Conservation (phyloP, 2,329 filamentous ascomycete genomes). For the Penicillium sumatraense region DNA sequence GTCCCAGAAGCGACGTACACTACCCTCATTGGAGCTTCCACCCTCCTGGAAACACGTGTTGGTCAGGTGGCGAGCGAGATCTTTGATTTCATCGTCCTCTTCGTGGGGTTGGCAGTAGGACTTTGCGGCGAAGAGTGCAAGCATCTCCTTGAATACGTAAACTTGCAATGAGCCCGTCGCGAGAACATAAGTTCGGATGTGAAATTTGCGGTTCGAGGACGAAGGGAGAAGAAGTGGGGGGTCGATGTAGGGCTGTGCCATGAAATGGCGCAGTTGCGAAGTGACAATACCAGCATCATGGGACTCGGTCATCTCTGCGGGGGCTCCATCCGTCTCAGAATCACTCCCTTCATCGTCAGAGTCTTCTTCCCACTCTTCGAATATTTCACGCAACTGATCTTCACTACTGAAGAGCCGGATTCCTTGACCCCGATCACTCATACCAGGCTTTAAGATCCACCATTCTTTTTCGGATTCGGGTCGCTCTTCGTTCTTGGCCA, state of each 20-base stretch:
- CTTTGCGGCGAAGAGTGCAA: constrained; percentile 84
- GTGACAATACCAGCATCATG: constrained; percentile 69
- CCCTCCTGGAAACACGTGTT: constrained; percentile 89
- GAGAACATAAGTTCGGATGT: constrained; percentile 90
- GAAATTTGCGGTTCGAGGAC: constrained; percentile 79
- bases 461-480: constrained; percentile 73
- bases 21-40: constrained; percentile 59
- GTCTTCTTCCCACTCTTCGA: constrained; percentile 84
- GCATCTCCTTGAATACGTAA: constrained; percentile 87
- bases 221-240: constrained; percentile 75
- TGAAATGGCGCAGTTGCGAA: constrained; percentile 91
- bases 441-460: constrained; percentile 98
- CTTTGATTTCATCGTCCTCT: constrained; percentile 46
- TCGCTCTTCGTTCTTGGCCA: constrained; percentile 68
- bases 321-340: constrained; percentile 47
- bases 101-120: constrained; percentile 68
- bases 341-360: constrained; percentile 56
- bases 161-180: constrained; percentile 77
- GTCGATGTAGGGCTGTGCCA: constrained; percentile 93
- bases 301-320: constrained; percentile 32
- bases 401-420: constrained; percentile 87
- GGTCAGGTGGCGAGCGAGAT: constrained; percentile 80
- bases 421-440: constrained; percentile 95
- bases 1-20: constrained; percentile 76
- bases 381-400: constrained; percentile 81